phyloP scores from a whole-genome alignment of 2,329 filamentous ascomycete genomes.

The Ceratocystiopsis sp. region DNA sequence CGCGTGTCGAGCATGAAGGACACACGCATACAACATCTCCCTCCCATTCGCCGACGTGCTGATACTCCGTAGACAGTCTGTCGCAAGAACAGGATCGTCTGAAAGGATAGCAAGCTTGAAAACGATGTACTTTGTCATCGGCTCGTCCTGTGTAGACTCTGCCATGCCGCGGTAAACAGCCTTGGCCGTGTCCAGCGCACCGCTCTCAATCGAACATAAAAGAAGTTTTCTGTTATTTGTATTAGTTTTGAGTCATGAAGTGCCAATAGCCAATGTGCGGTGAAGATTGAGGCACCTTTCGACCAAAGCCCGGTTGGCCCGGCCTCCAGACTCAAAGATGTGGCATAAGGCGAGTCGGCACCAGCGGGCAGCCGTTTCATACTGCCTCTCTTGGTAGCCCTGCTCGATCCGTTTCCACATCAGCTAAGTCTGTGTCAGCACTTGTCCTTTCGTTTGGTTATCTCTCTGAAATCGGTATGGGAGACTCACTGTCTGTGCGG shows the following conservation, averaged over 20 bases:
- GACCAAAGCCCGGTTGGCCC: conserved; percentile 50
- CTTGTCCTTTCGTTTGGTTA: background rate
- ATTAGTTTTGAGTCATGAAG: no score
- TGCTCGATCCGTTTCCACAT: conserved; percentile 67
- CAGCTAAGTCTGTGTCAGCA: conserved; percentile 30
- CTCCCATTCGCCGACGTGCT: conserved; percentile 33
- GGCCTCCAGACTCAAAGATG: conserved; percentile 48
- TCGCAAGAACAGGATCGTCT: conserved; percentile 39
- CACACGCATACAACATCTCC: conserved; percentile 62
- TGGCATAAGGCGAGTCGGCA: conserved; percentile 50
- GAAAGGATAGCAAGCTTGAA: conserved; percentile 53
- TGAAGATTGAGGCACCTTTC: conserved; percentile 30
- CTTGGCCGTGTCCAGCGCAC: conserved; percentile 35
- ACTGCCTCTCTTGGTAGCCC: conserved; percentile 33
- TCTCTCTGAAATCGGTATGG: no score
- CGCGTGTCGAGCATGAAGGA: conserved; percentile 54
- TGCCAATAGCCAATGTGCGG: no score
- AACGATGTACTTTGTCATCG: conserved; percentile 54
- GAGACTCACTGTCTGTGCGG: conserved; percentile 44
- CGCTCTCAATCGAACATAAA: conserved; percentile 45
- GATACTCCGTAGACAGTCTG: conserved; percentile 45
- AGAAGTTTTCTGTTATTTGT: conserved; percentile 46
- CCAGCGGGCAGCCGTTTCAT: conserved; percentile 46
- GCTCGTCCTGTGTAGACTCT: conserved; percentile 36
- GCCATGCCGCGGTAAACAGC: conserved; percentile 43